phyloP scores from a whole-genome alignment of 768 basidiomycete species.

The Leccinellum luteum region DNA sequence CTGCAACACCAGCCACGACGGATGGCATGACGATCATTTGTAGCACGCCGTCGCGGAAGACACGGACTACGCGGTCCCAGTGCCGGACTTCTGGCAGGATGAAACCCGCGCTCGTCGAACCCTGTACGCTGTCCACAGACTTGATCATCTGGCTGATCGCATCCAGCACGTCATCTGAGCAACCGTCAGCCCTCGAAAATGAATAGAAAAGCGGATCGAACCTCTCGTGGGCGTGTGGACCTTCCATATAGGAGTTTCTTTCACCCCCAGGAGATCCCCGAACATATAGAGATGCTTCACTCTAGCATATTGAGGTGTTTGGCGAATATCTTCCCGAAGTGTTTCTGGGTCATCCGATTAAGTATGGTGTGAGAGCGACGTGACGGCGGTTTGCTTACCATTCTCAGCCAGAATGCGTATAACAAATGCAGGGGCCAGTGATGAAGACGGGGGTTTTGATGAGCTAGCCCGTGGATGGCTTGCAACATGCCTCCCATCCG shows the following conservation, averaged over 20 bases:
- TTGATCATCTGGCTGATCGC: constrained; percentile 6
- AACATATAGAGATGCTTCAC: constrained; percentile 19
- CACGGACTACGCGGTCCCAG: constrained; percentile 6
- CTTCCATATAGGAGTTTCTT: constrained; percentile 11
- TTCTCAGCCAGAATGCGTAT: constrained; percentile 13
- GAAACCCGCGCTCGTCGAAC: constrained; percentile 7
- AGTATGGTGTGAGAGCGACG: neutral
- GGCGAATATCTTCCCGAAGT: constrained; percentile 19
- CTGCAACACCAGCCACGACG: neutral
- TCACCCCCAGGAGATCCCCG: constrained; percentile 3
- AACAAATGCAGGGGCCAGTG: constrained; percentile 16
- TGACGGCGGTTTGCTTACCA: neutral
- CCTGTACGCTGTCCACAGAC: constrained; percentile 10
- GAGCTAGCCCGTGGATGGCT: neutral
- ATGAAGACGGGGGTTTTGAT: constrained; percentile 4
- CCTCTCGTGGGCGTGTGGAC: constrained; percentile 12
- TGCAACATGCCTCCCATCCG: neutral
- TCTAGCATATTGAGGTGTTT: constrained; percentile 9
- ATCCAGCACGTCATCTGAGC: constrained; percentile 8
- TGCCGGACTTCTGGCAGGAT: constrained; percentile 7
- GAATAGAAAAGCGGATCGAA: neutral
- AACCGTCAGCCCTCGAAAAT: neutral
- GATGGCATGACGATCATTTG: constrained; percentile 4
- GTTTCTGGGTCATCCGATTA: constrained; percentile 7
- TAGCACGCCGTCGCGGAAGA: neutral